Base-by-base conservation (phyloP, 495 filamentous ascomycete species). In the Terfezia claveryi region DNA sequence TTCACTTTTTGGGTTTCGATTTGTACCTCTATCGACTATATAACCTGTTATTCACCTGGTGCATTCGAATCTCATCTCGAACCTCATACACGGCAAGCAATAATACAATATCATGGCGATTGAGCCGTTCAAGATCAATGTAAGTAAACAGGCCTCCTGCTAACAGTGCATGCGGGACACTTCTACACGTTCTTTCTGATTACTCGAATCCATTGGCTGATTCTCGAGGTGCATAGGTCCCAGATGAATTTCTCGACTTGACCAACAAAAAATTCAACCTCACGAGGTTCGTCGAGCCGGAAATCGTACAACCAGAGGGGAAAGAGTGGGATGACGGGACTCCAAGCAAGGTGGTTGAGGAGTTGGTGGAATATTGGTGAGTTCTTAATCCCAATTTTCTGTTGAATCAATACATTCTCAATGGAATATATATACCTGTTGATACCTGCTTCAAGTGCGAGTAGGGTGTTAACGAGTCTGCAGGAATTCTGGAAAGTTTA, bases 221-320 rank as follows among this genome's bases (percentile, higher is more conserved):
- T 32, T 7, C 27, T 32, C 4, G 27, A 5, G 27, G 27, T 32
- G 27, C 27, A 46, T 32, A 55, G 68, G 67, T 70, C 10, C 65
- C 64, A 4, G 61, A 64, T 17, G 55, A 59, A 20, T 71, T 70
- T 44, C 59, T 70, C 4, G 65, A 70, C 5, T 51, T 71, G 27
- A 69, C 68, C n/a, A 65, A 56, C 49, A 56, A 63, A 54, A 71
- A 71, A 56, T 57, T 71, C 20, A 60, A 67, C 50, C 51, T 69
- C n/a, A 66, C 69, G 8, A 54, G 69, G 2, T 51, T 70, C 16
- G 66, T 68, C 16, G 50, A 46, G 17, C 55, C 60, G 9, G 68
- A 68, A 41, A 44, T 66, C 3, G 54, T 54, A 41, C 55, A 62
- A 10, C 52, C 60, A 5, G 59, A 65, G 38, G 37, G 59, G 3